These are phyloP conservation scores for Hansenula anomala DNA, from an alignment of 1,139 yeast species.

Conservation along the genomic window DNA sequence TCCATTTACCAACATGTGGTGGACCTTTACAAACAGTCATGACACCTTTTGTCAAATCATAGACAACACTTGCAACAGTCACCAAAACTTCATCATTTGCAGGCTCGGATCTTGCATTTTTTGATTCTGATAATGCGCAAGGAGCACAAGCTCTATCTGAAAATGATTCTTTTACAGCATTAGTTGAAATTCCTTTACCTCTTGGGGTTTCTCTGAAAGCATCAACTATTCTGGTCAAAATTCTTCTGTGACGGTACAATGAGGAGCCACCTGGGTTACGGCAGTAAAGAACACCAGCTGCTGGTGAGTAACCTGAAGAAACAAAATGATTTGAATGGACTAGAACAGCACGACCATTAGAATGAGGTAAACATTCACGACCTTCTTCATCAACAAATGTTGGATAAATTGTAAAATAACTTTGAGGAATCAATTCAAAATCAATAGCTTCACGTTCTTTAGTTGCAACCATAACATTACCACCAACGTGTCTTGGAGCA, in stretches of 20 bases:
- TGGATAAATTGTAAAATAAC: slow-evolving; percentile 9
- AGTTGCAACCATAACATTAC: slow-evolving; percentile 11
- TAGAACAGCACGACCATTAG: slow-evolving; percentile 9
- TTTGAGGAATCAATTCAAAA: slow-evolving; percentile 9
- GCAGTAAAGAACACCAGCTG: slow-evolving; percentile 8
- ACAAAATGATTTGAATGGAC: slow-evolving; percentile 10
- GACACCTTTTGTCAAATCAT: slow-evolving; percentile 12
- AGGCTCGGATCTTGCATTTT: slow-evolving; percentile 13
- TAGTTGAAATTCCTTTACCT: no score
- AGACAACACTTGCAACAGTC: slow-evolving; percentile 12
- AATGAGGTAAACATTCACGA: slow-evolving; percentile 7
- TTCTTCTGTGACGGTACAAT: slow-evolving; percentile 11
- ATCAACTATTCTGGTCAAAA: slow-evolving; percentile 8
- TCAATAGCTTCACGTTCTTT: slow-evolving; percentile 12
- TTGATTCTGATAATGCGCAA: slow-evolving; percentile 9
- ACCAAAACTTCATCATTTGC: slow-evolving; percentile 6
- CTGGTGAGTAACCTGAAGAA: slow-evolving; percentile 9
- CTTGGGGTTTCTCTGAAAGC: slow-evolving; percentile 3
- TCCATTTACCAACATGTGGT: slow-evolving; percentile 10
- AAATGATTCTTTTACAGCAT: slow-evolving; percentile 5
- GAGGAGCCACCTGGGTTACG: slow-evolving; percentile 14
- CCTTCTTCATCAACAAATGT: slow-evolving; percentile 10
- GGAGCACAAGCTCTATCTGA: slow-evolving; percentile 10
- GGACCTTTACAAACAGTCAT: slow-evolving; percentile 14
- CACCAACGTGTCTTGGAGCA: slow-evolving; percentile 12